A percentile compares a stretch with the other conserved stretches of the same genome.
Evolutionary conservation across 768 basidiomycete species (phyloP).

Genomic region (Mycena indigotica): DNA sequence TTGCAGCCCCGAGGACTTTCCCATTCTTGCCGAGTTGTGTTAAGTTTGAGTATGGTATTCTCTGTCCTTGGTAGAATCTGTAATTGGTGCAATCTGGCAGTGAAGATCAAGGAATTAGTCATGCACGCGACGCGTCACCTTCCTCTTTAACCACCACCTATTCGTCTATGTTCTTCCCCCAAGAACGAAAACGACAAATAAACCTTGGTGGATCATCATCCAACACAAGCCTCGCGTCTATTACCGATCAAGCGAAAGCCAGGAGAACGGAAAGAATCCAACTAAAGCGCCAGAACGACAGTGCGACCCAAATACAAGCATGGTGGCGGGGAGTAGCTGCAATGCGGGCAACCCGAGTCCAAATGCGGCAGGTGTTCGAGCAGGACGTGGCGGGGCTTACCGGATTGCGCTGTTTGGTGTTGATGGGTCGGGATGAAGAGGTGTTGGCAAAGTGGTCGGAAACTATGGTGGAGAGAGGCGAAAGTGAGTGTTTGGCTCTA

Average conservation of each 20-base stretch:
- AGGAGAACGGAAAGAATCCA: slow-evolving; percentile 61
- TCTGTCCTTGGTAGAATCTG: no score
- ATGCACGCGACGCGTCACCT: not conserved
- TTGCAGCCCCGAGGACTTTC: no score
- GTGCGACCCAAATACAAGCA: slow-evolving; percentile 63
- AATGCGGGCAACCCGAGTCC: slow-evolving; percentile 40
- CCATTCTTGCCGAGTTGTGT: no score
- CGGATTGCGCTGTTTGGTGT: slow-evolving; percentile 65
- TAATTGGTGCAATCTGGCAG: no score
- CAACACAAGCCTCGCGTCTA: slow-evolving; percentile 51
- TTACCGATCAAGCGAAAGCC: slow-evolving; percentile 65
- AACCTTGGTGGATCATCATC: slow-evolving; percentile 72
- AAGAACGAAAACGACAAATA: slow-evolving; percentile 54
- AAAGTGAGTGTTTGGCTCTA: slow-evolving; percentile 25
- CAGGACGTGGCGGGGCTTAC: slow-evolving; percentile 53
- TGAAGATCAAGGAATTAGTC: no score
- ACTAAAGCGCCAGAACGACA: slow-evolving; percentile 56
- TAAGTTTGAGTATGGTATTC: no score
- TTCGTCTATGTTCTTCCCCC: not conserved
- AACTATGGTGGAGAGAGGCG: slow-evolving; percentile 33
- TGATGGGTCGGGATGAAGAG: slow-evolving; percentile 57
- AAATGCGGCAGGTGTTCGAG: slow-evolving; percentile 55
- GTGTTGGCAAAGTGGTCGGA: slow-evolving; percentile 51
- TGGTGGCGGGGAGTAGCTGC: slow-evolving; percentile 65
- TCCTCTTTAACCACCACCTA: not conserved